phyloP scores from a whole-genome alignment of 23 red algal species.

The Cyanidiococcus yangmingshanensis region DNA sequence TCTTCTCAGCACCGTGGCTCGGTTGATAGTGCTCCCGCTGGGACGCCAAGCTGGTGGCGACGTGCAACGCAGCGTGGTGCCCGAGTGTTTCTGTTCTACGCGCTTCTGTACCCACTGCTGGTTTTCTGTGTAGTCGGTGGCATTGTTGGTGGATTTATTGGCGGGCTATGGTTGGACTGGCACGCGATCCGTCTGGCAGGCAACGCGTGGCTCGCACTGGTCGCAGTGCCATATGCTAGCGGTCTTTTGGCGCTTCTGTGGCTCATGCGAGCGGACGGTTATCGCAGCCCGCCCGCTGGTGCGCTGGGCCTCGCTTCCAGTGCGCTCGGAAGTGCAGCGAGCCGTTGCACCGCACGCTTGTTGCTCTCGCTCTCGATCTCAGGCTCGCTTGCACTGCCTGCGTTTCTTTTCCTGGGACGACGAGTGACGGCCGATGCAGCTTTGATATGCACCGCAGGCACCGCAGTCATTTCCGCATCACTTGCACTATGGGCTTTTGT shows the following conservation, averaged over 20 bases:
- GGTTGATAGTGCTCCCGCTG: background rate
- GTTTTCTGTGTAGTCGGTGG: background rate
- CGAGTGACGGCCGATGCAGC: background rate
- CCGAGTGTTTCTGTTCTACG: background rate
- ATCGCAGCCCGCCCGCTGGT: background rate
- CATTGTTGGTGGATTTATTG: background rate
- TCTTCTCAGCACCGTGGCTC: background rate
- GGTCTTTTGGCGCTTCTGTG: background rate
- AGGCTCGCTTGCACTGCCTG: background rate
- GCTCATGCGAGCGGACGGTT: background rate
- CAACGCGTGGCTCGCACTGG: background rate
- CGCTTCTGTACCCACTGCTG: constrained; percentile 6
- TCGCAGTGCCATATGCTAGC: background rate
- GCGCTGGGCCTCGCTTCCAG: background rate
- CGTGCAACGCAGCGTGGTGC: background rate
- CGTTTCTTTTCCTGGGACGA: constrained; percentile 3
- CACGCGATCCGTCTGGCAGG: constrained; percentile 4
- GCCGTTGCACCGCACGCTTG: background rate
- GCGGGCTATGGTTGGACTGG: constrained; percentile 7
- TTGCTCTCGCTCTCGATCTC: background rate
- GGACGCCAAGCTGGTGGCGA: background rate
- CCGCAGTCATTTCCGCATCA: background rate
- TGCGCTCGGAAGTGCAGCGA: background rate
- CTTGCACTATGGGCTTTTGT: constrained; percentile 9
- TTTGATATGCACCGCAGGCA: background rate